These are phyloP conservation scores for Rhizopus delemar DNA, from an alignment of 371 early-diverging fungal species.

Conservation along the genomic window DNA sequence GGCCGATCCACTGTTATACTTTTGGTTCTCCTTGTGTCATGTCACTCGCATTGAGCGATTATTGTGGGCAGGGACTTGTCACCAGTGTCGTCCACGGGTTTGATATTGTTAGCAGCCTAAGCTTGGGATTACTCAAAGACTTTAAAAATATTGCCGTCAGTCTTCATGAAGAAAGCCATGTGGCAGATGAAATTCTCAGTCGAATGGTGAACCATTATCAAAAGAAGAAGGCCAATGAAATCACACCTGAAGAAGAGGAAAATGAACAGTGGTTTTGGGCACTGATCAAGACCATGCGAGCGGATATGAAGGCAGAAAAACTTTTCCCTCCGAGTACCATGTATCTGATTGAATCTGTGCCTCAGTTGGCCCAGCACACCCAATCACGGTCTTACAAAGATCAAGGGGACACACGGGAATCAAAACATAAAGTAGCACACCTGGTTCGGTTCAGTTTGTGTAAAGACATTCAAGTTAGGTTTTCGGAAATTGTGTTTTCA, in stretches of 20 bases:
- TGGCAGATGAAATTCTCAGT: constrained; percentile 71
- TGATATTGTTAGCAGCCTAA: constrained; percentile 73
- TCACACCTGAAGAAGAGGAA: constrained; percentile 29
- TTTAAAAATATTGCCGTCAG: constrained; percentile 74
- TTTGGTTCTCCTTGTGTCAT: constrained; percentile 78
- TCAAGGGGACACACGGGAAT: constrained; percentile 10
- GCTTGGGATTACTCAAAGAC: constrained; percentile 72
- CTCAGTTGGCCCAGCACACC: constrained; percentile 32
- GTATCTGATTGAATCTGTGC: constrained; percentile 61
- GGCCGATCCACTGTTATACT: constrained; percentile 78
- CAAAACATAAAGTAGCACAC: constrained; percentile 34
- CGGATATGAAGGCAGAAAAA: constrained; percentile 79
- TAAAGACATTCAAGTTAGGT: constrained; percentile 66
- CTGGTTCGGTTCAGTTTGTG: constrained; percentile 59
- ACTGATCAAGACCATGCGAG: constrained; percentile 76
- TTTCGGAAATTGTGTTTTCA: constrained; percentile 68
- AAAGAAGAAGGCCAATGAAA: constrained; percentile 23
- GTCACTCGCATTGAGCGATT: constrained; percentile 64
- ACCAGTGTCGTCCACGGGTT: constrained; percentile 74
- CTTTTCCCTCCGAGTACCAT: constrained; percentile 78
- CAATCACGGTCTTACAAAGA: constrained; percentile 11
- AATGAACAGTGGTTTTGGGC: constrained; percentile 82
- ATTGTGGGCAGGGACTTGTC: constrained; percentile 67
- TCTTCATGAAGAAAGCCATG: constrained; percentile 61
- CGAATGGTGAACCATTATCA: constrained; percentile 56